Percentiles rank a stretch among this genome's conserved stretches.
Conservation (phyloP, 2,329 filamentous ascomycete genomes). For the Scytalidium sp. region DNA sequence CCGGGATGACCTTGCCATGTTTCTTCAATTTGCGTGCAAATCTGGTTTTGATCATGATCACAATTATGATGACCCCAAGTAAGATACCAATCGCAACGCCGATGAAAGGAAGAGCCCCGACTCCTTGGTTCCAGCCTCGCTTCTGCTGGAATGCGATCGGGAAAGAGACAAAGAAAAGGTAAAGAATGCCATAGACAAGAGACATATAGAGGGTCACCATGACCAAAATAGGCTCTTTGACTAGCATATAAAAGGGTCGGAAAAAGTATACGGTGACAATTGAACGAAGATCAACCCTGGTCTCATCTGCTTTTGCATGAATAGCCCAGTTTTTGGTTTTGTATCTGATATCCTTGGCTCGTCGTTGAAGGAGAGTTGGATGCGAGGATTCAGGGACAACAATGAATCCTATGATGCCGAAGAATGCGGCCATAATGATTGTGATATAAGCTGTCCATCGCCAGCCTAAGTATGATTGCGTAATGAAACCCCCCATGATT, state of each 20-base stretch:
- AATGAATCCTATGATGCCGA: slow-evolving; percentile 39
- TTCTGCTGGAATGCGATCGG: slow-evolving; percentile 40
- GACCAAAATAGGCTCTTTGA: slow-evolving; percentile 23
- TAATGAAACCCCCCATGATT: slow-evolving; percentile 41
- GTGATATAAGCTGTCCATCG: slow-evolving; percentile 56
- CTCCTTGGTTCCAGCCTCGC: slow-evolving; percentile 36
- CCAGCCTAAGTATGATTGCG: slow-evolving; percentile 48
- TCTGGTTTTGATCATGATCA: slow-evolving; percentile 30
- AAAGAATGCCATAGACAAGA: slow-evolving; percentile 22
- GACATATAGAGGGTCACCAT: slow-evolving; percentile 22
- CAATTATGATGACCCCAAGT: slow-evolving; percentile 18
- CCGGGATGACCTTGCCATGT: slow-evolving; percentile 33
- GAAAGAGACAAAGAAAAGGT: slow-evolving; percentile 44
- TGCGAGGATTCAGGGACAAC: slow-evolving; percentile 50
- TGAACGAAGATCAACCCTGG: slow-evolving; percentile 39
- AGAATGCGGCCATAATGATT: slow-evolving; percentile 41
- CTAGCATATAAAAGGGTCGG: slow-evolving; percentile 12
- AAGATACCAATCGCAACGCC: slow-evolving; percentile 37
- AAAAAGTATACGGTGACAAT: slow-evolving; percentile 6
- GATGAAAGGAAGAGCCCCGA: slow-evolving; percentile 40
- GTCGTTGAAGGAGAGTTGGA: slow-evolving; percentile 43
- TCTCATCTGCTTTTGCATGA: slow-evolving; percentile 25
- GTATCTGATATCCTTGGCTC: slow-evolving; percentile 44
- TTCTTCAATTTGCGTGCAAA: slow-evolving; percentile 28
- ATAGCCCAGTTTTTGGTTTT: slow-evolving; percentile 34